phyloP scores from a whole-genome alignment of 1,139 yeast species.

The Wickerhamomyces sp. region DNA sequence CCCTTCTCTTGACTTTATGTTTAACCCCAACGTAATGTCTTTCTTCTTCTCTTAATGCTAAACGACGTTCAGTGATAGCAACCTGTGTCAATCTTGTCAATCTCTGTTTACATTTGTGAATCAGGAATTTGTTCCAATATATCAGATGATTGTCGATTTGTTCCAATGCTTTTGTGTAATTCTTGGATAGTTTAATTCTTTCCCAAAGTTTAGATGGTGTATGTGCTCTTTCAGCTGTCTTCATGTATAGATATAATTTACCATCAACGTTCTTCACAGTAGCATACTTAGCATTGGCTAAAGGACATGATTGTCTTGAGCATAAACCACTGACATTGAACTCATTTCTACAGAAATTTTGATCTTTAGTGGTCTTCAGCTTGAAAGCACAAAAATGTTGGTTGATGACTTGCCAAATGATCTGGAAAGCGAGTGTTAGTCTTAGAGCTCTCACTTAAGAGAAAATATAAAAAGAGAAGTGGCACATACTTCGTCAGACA shows the following conservation, averaged over 20 bases:
- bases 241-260: slow-evolving; percentile 84
- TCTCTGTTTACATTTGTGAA: slow-evolving; percentile 94
- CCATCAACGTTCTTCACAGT: slow-evolving; percentile 91
- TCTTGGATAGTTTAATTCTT: slow-evolving; percentile 80
- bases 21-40: slow-evolving; percentile 89
- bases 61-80: slow-evolving; percentile 90
- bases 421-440: slow-evolving; percentile 27
- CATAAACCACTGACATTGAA: slow-evolving; percentile 90
- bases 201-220: slow-evolving; percentile 95
- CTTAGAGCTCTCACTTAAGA: too few species aligned
- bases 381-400: slow-evolving; percentile 88
- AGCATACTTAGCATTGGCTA: slow-evolving; percentile 94
- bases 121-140: slow-evolving; percentile 89
- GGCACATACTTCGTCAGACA: slow-evolving; percentile 39
- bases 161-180: slow-evolving; percentile 78
- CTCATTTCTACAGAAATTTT: slow-evolving; percentile 82
- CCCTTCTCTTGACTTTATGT: slow-evolving; percentile 92
- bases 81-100: slow-evolving; percentile 92
- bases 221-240: slow-evolving; percentile 96
- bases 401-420: slow-evolving; percentile 88
- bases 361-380: slow-evolving; percentile 72
- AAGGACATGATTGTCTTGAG: slow-evolving; percentile 88
- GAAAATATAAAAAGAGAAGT: too few species aligned
- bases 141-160: slow-evolving; percentile 84
- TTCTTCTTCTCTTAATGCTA: slow-evolving; percentile 87